Base-by-base conservation (phyloP, 306 rosid species). In the Sechiopsis laciniata region DNA sequence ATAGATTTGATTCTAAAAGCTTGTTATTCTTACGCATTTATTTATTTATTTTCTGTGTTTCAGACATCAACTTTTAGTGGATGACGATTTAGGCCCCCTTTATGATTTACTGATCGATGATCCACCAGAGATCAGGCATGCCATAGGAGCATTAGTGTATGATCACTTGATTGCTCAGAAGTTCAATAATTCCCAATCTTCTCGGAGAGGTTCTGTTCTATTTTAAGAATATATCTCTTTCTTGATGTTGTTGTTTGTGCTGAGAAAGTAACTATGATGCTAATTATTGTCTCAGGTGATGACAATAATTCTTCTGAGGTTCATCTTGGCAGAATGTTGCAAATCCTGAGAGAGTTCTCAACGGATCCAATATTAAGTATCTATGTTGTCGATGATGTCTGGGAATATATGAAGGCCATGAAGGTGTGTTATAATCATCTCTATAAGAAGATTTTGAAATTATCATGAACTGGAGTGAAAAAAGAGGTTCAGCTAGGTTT, bases 341-440 rank as follows among this genome's bases (percentile, higher is more conserved):
- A 88, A 78, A 94, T 94, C 79, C 82, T 94, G 74, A 91, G 90
- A 79, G 98, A 94, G 84, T 90, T 94, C 80, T 91, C 98, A 48
- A 86, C 88, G 19, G 96, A 94, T 86, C 96, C 89, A 64, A 89
- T 90, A 77, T 81, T 94, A 80, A 90, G 94, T 75, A 79, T 82
- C 75, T 94, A 94, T 67, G 98, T 94, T 76, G 91, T 94, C 66
- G 98, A 94, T 78, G 98, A 89, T 79, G 97, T 94, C 54, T 94
- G 98, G 98, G 98, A 94, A 72, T 90, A 90, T 86, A 94, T 94
- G 98, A 79, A 85, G 75, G 96, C 97, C 48, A 90, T 87, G 80
- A 94, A 94, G 98, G 98, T 94, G 59, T 71, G 80, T 67, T 55
- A 69, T 51, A 26, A 53, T 51, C 59, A 66, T 17, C 9, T 35